Base-by-base conservation (phyloP, 768 basidiomycete species). In the Lactifluus volemus region DNA sequence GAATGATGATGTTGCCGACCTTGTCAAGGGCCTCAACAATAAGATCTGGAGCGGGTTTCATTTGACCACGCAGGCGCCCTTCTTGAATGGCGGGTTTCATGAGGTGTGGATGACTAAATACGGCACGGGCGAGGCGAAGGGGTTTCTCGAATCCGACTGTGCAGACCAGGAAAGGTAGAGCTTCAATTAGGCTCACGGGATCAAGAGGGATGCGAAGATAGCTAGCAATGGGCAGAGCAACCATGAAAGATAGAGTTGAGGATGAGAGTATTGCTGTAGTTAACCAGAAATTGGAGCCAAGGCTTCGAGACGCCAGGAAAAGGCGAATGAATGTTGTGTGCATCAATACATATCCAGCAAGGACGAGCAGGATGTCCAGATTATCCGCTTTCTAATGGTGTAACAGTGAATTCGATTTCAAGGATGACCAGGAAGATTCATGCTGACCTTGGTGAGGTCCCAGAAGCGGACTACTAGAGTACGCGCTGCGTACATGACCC, bases 121-220 rank as follows among this genome's bases (percentile, higher is more conserved):
- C 90, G 2, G 93, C 88, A 12, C 86, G 81, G 2, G 94, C 95
- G 29, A 99, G 84, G 7, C 91, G 83, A 49, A 96, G 85, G 0
- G 95, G 96, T 72, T 99, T 98, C 75, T 99, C 97, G 72, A 98
- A 99, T 7, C 96, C 96, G 61, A 99, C 85, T 1, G 94, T 97
- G 73, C 96, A 96, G 39, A 99, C 95, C 51, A 98, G 78, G 84
- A 98, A 98, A 0, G 97, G 97, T 0, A 99, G 81, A 0, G 97
- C 96, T 72, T 99, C 97, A 10, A 91, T 92, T 53, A 99, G 80
- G 10, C 87, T 86, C 55, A 98, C 87, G 1, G 93, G 92, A 71
- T 98, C 95, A 67, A 99, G 86, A 19, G 86, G 88, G 60, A 99
- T 92, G 67, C 81, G 79, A 60, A 98, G 78, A 12, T 85, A 85